Conservation (phyloP, 2,329 filamentous ascomycete genomes). For the Diaporthe aspalathi region DNA sequence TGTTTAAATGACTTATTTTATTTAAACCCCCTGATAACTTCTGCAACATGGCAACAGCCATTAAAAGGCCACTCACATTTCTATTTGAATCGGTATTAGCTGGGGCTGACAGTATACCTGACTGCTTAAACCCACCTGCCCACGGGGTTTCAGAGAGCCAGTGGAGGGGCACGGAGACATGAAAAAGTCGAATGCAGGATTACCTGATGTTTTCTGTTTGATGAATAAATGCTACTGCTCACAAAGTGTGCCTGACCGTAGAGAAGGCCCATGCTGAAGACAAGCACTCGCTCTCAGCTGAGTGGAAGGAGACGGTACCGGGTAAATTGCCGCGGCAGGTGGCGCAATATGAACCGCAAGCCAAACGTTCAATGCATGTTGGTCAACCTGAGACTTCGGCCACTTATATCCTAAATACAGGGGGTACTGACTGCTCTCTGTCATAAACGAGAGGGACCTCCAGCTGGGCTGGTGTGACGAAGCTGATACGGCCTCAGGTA, state of each 20-base stretch:
- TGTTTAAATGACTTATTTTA: no score
- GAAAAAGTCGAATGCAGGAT: no score
- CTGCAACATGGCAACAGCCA: no score
- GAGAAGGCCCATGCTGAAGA: not conserved
- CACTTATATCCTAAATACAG: not conserved
- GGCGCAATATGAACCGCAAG: slow-evolving; percentile 17
- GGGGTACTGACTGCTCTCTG: not conserved
- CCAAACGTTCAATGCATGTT: not conserved
- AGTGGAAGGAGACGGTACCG: not conserved
- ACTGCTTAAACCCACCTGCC: no score
- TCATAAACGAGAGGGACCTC: not conserved
- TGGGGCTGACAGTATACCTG: no score
- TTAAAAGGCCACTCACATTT: no score
- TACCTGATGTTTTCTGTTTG: no score
- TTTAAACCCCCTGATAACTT: no score
- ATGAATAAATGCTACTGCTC: not conserved
- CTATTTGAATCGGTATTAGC: no score
- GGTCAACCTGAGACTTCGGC: slow-evolving; percentile 18
- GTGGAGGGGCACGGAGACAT: not conserved
- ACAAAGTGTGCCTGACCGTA: not conserved
- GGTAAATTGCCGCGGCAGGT: not conserved
- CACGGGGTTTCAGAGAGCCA: no score
- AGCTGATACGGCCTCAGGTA: not conserved
- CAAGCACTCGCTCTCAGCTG: no score
- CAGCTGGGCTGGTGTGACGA: not conserved